Conservation (phyloP, 306 rosid species). For the Arachis hypogaea region DNA sequence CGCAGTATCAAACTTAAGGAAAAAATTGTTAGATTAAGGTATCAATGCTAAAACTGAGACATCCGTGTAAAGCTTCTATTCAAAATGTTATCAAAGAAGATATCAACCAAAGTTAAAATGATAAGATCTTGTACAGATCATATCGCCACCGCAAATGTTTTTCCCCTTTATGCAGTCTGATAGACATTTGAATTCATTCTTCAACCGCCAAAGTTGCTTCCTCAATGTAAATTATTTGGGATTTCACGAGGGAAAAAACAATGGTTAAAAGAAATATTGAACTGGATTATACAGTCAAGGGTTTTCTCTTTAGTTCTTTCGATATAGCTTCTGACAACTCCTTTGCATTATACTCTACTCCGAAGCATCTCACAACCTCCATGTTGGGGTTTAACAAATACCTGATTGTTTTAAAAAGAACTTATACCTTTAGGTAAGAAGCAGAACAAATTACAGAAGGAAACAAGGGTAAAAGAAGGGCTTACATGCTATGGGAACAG, state of each 20-base stretch:
- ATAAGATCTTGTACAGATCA: neutral
- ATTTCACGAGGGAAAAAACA: neutral
- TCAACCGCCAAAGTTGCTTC: constrained; percentile 1
- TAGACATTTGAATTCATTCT: constrained; percentile 7
- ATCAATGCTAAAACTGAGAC: neutral
- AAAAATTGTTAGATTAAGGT: constrained; percentile 1
- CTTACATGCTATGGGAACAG: constrained; percentile 86
- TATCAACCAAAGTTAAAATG: constrained; percentile 1
- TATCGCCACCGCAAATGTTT: neutral
- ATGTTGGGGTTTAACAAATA: constrained; percentile 77
- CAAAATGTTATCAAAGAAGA: neutral
- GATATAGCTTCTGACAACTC: constrained; percentile 66
- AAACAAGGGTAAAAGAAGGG: constrained; percentile 15
- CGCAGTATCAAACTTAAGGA: too few relatives aligned
- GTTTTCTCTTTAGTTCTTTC: constrained; percentile 57
- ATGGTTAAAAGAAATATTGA: neutral
- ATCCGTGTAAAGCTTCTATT: constrained; percentile 3
- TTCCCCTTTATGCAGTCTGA: neutral
- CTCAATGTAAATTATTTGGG: constrained; percentile 8
- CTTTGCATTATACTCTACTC: constrained; percentile 78
- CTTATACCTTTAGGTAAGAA: constrained; percentile 36
- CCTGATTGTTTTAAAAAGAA: constrained; percentile 55
- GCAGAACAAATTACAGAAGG: constrained; percentile 5
- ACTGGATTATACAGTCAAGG: constrained; percentile 28
- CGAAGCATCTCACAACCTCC: constrained; percentile 87